phyloP scores from a whole-genome alignment of 23 red algal genomes.

The Chondrus crispus region DNA sequence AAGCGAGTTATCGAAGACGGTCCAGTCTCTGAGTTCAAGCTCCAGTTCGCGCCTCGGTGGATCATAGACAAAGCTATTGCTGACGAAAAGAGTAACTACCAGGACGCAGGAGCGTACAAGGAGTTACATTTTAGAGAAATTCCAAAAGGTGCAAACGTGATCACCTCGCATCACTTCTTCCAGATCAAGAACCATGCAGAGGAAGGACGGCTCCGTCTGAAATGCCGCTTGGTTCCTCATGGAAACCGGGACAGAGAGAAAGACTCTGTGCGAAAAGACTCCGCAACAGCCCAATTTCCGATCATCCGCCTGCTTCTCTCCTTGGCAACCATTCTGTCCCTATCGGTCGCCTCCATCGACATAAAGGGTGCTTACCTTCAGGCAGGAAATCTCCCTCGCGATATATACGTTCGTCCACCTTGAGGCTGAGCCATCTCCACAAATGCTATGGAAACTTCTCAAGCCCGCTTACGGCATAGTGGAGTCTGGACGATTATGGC shows the following conservation, averaged over 20 bases:
- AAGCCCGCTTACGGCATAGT: constrained; percentile 9
- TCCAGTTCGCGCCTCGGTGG: constrained; percentile 20
- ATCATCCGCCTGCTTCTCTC: constrained; percentile 22
- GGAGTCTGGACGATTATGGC: constrained; percentile 13
- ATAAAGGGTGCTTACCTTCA: constrained; percentile 27
- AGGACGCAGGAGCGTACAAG: neutral
- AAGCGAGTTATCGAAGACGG: neutral
- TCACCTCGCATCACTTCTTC: constrained; percentile 50
- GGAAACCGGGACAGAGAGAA: constrained; percentile 31
- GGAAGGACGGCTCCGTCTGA: neutral
- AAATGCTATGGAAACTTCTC: constrained; percentile 1
- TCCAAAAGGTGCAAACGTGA: constrained; percentile 13
- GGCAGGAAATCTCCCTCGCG: neutral
- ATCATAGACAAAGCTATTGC: neutral
- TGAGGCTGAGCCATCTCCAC: neutral
- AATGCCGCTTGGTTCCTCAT: constrained; percentile 28
- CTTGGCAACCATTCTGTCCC: neutral
- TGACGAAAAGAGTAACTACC: constrained; percentile 8
- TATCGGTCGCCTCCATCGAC: neutral
- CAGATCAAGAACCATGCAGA: neutral
- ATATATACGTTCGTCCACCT: neutral
- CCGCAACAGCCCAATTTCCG: constrained; percentile 15
- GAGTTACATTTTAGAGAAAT: neutral
- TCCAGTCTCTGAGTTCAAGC: neutral
- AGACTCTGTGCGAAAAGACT: constrained; percentile 10